These are phyloP conservation scores for Eutrema salsugineum DNA, from an alignment of 441 rosid genomes.

Conservation along the genomic window DNA sequence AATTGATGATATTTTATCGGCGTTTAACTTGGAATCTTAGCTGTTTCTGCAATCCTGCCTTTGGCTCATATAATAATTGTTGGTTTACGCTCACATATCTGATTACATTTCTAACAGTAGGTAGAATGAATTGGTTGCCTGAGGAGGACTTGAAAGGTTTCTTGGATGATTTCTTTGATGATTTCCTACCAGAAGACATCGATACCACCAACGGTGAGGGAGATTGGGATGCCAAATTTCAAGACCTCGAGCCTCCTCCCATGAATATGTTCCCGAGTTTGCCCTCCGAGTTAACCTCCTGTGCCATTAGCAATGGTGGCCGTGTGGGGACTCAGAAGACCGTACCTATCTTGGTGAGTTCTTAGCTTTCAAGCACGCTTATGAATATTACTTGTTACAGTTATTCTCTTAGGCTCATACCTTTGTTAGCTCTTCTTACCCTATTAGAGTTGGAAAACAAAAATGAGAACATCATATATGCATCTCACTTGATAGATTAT, in stretches of 20 bases:
- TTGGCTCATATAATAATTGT: no score
- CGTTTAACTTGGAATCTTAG: neutral
- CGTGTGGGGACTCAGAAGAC: conserved; percentile 5
- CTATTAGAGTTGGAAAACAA: no score
- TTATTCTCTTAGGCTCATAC: no score
- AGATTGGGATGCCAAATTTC: conserved; percentile 34
- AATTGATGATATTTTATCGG: neutral
- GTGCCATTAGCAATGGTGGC: conserved; percentile 1
- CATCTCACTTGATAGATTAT: no score
- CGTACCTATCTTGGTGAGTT: conserved; percentile 24
- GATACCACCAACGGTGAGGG: conserved; percentile 37
- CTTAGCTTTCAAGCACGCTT: no score
- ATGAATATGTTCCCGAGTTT: conserved; percentile 42
- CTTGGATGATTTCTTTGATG: conserved; percentile 63
- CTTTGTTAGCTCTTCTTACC: no score
- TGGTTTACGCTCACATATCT: no score
- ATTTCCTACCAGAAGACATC: conserved; percentile 58
- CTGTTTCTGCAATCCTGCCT: neutral
- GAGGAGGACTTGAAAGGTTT: conserved; percentile 49
- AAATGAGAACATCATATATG: no score
- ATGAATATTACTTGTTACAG: neutral
- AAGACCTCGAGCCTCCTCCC: conserved; percentile 57
- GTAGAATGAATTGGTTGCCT: conserved; percentile 41
- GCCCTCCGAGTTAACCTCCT: conserved; percentile 30
- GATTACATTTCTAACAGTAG: neutral